A percentile compares a stretch with the other conserved stretches of the same genome.
Evolutionary conservation across 345 rosid genomes (phyloP).

Genomic region (Ricinus communis): DNA sequence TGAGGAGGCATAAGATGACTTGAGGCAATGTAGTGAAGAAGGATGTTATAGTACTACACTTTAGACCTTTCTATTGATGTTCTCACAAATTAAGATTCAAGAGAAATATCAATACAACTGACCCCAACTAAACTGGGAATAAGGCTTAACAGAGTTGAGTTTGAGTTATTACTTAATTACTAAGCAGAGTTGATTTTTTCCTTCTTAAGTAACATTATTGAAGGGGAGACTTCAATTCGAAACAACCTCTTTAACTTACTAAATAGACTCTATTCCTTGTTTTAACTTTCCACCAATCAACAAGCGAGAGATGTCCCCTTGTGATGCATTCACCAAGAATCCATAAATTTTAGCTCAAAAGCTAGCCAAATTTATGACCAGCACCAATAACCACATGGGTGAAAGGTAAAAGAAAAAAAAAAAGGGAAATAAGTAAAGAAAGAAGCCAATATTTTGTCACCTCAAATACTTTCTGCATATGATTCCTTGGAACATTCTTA

Average conservation of each 20-base stretch:
- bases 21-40: background rate
- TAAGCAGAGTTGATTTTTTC: no score
- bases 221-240: background rate
- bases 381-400: background rate
- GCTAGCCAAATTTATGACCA: no score
- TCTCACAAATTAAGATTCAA: background rate
- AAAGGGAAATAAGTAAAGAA: background rate
- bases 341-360: background rate
- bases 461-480: slow-evolving; percentile 35
- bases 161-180: no score
- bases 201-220: background rate
- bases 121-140: background rate
- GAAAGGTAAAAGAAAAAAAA: background rate
- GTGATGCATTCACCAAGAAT: background rate
- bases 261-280: background rate
- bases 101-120: background rate
- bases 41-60: background rate
- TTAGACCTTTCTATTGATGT: background rate
- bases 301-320: background rate
- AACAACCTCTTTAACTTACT: background rate
- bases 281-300: background rate
- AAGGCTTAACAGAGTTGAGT: background rate
- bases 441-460: slow-evolving; percentile 7
- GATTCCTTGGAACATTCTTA: slow-evolving; percentile 19
- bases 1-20: background rate